Conservation (phyloP, 768 basidiomycete genomes). For the Boletus speciosus region DNA sequence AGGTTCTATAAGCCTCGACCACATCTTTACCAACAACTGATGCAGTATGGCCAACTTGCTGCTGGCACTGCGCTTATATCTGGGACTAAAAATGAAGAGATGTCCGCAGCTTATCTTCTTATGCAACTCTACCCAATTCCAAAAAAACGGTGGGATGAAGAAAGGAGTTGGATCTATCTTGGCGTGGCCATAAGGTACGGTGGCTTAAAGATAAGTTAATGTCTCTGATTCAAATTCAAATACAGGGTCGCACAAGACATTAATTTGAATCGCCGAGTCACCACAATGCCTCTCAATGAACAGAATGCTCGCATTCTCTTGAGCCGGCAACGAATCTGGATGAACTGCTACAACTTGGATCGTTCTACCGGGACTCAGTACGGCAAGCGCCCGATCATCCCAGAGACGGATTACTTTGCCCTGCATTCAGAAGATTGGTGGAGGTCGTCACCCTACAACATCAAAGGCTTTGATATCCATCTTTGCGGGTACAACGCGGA, state of each 20-base stretch:
- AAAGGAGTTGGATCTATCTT: constrained; percentile 85
- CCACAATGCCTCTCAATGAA: constrained; percentile 73
- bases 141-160: constrained; percentile 80
- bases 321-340: constrained; percentile 87
- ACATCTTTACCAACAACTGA: constrained; percentile 63
- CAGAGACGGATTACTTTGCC: constrained; percentile 72
- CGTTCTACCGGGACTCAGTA: constrained; percentile 86
- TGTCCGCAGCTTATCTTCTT: constrained; percentile 79
- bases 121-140: constrained; percentile 76
- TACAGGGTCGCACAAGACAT: constrained; percentile 82
- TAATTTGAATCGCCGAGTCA: constrained; percentile 77
- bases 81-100: constrained; percentile 79
- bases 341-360: constrained; percentile 89
- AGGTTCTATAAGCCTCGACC: constrained; percentile 72
- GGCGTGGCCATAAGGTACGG: constrained; percentile 81
- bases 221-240: constrained; percentile 5
- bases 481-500: constrained; percentile 75
- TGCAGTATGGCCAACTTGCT: constrained; percentile 73
- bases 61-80: constrained; percentile 75
- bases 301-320: constrained; percentile 81
- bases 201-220: neutral
- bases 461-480: constrained; percentile 77
- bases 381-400: constrained; percentile 81
- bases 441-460: constrained; percentile 61
- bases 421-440: constrained; percentile 70